Percentiles rank a stretch among this genome's conserved stretches.
phyloP scores from a whole-genome alignment of 352 stramenopile genomes.

The Phytopythium sindhum region DNA sequence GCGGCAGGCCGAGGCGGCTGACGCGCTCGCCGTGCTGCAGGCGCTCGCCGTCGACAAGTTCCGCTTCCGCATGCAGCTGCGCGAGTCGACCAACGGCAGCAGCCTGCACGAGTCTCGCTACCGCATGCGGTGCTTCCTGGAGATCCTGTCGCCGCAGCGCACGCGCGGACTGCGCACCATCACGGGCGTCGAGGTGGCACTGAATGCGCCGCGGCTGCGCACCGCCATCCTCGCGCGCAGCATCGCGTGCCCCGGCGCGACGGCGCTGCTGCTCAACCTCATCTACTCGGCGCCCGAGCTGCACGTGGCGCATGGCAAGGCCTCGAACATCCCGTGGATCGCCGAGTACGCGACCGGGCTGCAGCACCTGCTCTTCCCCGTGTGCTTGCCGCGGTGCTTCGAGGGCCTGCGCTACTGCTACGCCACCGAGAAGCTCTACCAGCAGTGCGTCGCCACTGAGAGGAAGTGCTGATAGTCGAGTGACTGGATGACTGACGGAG shows the following conservation, averaged over 20 bases:
- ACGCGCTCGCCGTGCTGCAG: slow-evolving; percentile 53
- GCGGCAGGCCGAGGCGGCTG: slow-evolving; percentile 23
- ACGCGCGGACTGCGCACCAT: slow-evolving; percentile 44
- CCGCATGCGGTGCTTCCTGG: slow-evolving; percentile 41
- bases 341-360: slow-evolving; percentile 48
- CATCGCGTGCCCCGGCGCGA: slow-evolving; percentile 46
- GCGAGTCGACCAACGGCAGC: background rate
- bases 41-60: slow-evolving; percentile 52
- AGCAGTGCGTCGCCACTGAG: slow-evolving; percentile 21
- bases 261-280: slow-evolving; percentile 54
- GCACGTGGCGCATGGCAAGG: slow-evolving; percentile 27
- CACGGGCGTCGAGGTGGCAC: slow-evolving; percentile 45
- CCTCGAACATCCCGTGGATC: slow-evolving; percentile 46
- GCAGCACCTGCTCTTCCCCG: slow-evolving; percentile 51
- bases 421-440: slow-evolving; percentile 35
- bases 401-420: slow-evolving; percentile 37
- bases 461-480: background rate
- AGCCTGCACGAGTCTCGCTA: background rate
- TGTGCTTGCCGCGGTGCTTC: slow-evolving; percentile 38
- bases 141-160: slow-evolving; percentile 44
- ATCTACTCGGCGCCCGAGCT: slow-evolving; percentile 46
- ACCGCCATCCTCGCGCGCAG: slow-evolving; percentile 49
- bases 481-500: background rate
- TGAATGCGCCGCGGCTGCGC: slow-evolving; percentile 44
- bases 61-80: slow-evolving; percentile 25